Conservation (phyloP, 2,329 filamentous ascomycete genomes). For the Diaporthe australafricana region DNA sequence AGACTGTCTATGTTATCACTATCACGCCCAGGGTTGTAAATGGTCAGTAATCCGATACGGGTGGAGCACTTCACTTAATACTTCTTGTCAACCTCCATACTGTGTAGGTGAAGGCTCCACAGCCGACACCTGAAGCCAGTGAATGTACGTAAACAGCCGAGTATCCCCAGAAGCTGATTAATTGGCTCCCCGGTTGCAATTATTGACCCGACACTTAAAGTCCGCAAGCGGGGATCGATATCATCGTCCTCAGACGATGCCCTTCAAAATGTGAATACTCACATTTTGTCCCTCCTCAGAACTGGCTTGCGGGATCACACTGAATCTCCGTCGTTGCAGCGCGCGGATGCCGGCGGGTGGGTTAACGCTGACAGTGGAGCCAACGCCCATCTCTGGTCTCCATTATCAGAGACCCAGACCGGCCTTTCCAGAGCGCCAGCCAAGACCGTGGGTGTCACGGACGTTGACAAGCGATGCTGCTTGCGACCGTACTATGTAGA, state of each 20-base stretch:
- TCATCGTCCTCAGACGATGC: not conserved
- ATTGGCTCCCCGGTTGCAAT: not conserved
- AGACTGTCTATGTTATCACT: not conserved
- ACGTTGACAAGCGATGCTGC: not conserved
- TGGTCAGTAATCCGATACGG: not conserved
- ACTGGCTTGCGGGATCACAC: not conserved
- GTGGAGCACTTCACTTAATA: not conserved
- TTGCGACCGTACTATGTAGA: not conserved
- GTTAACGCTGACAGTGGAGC: constrained; percentile 1
- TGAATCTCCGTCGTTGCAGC: not conserved
- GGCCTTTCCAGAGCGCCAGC: not conserved
- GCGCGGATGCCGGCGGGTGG: constrained; percentile 4
- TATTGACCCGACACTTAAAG: not conserved
- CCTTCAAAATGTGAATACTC: not conserved
- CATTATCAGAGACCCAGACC: not conserved
- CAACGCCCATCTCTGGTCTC: not conserved
- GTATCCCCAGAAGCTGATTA: not conserved
- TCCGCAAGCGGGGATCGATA: not conserved
- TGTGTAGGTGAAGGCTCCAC: too few relatives aligned
- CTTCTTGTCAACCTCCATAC: not conserved
- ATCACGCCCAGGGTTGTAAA: not conserved
- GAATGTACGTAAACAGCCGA: too few relatives aligned
- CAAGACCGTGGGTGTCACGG: not conserved
- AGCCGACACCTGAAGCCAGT: not conserved
- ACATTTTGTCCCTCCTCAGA: not conserved